phyloP scores from a whole-genome alignment of 805 yeast species.

The Pichia paraexigua region DNA sequence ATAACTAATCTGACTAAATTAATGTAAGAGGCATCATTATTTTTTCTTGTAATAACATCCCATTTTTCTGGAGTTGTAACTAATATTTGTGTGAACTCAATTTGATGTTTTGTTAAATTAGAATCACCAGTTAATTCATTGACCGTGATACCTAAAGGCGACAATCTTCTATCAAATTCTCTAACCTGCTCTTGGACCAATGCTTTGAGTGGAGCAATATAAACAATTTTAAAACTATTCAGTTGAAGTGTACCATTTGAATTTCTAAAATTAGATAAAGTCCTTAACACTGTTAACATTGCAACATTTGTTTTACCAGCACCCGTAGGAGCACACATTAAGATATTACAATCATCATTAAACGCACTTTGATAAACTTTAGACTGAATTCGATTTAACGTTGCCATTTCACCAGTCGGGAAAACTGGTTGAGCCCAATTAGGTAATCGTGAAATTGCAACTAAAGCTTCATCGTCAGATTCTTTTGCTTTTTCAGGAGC shows the following conservation, averaged over 20 bases:
- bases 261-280: slow-evolving; percentile 46
- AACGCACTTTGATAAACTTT: slow-evolving; percentile 77
- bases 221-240: slow-evolving; percentile 65
- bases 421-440: slow-evolving; percentile 77
- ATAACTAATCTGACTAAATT: slow-evolving; percentile 62
- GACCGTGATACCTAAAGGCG: slow-evolving; percentile 58
- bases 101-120: slow-evolving; percentile 64
- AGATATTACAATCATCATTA: slow-evolving; percentile 55
- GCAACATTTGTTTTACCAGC: slow-evolving; percentile 99
- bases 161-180: slow-evolving; percentile 67
- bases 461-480: slow-evolving; percentile 33
- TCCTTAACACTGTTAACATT: slow-evolving; percentile 64
- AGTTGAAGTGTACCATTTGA: slow-evolving; percentile 40
- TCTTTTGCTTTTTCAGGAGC: slow-evolving; percentile 49
- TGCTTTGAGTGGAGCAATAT: slow-evolving; percentile 90
- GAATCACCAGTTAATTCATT: slow-evolving; percentile 90
- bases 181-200: slow-evolving; percentile 91
- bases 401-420: slow-evolving; percentile 52
- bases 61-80: slow-evolving; percentile 97
- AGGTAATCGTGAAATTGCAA: slow-evolving; percentile 60
- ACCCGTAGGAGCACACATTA: slow-evolving; percentile 97
- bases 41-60: slow-evolving; percentile 91
- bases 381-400: slow-evolving; percentile 79
- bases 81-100: slow-evolving; percentile 68
- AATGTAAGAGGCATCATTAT: slow-evolving; percentile 55